Base-by-base conservation (phyloP, 768 basidiomycete genomes). In the Tricholoma saponaceum region DNA sequence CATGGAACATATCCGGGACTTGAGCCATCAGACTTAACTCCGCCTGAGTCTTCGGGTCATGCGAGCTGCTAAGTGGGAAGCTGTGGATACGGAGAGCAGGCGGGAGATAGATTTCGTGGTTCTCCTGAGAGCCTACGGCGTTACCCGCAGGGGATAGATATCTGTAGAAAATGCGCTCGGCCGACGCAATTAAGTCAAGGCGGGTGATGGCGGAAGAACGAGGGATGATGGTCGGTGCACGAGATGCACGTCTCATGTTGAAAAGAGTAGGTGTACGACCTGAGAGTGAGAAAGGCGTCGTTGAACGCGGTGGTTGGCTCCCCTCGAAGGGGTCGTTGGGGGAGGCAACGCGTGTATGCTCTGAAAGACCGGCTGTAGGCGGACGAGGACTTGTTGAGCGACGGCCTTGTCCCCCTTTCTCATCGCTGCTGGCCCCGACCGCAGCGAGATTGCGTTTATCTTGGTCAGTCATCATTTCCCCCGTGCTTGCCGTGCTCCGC, bases 61-160 rank as follows among this genome's bases (percentile, higher is more conserved):
- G 82, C 1, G 80, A 73, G 64, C 86, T 86, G 65, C 79, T 90
- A 55, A 94, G 79, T 2, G 95, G 94, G 79, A 99, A 98, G 23
- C 83, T 80, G 71, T 95, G 86, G 66, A 98, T 87, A 51, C 97
- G 91, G 44, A 99, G 83, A 22, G 91, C 83, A 0, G 95, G 91
- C 0, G 97, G 97, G 18, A 99, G 87, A 70, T 98, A 98, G 51
- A 99, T 95, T 77, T 98, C 96, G 71, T 98, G 96, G 72, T 94
- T 95, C 69, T 95, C 91, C 12, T 85, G 83, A 14, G 88, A 85
- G 60, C 90, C 85, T 6, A 89, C 82, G 16, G 85, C 81, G 67
- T 85, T 87, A n/a, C 80, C 83, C 32, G 84, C 85, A 5, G 89
- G 90, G 5, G 90, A 89, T 58, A 99, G 87, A 74, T 98, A 98